These are phyloP conservation scores for Thyridium curvatum DNA, from an alignment of 2,329 filamentous ascomycete species.

Conservation along the genomic window DNA sequence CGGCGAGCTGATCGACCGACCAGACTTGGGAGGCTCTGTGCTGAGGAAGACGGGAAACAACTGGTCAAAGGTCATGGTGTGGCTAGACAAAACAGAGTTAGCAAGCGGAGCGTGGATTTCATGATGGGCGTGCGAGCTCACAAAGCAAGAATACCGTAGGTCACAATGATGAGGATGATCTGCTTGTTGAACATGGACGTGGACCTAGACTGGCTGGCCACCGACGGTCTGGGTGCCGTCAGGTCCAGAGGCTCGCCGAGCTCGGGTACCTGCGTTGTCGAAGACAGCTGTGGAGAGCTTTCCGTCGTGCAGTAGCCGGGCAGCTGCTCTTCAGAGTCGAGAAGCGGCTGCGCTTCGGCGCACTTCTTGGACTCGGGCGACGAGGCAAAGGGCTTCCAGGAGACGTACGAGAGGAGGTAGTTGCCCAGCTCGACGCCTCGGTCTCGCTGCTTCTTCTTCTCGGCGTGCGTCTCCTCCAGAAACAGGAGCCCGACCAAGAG, in stretches of 20 bases:
- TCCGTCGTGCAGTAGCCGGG: conserved; percentile 64
- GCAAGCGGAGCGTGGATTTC: no score
- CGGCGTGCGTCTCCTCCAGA: conserved; percentile 86
- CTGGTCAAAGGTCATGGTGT: conserved; percentile 95
- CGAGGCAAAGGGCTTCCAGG: conserved; percentile 15
- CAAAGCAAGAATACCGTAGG: conserved; percentile 92
- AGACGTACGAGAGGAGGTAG: conserved; percentile 51
- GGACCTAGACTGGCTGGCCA: conserved; percentile 7
- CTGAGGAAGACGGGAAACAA: conserved; percentile 89
- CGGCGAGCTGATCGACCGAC: conserved; percentile 55
- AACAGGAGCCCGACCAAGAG: conserved; percentile 77
- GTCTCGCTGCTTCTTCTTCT: conserved; percentile 72
- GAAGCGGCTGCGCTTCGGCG: conserved; percentile 55
- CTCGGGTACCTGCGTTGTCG: conserved; percentile 9
- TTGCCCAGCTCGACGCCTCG: conserved; percentile 70
- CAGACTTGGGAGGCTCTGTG: conserved; percentile 46
- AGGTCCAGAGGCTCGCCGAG: conserved; percentile 25
- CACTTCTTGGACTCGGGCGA: conserved; percentile 27
- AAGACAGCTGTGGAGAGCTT: conserved; percentile 41
- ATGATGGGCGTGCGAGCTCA: conserved; percentile 41
- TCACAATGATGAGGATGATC: conserved; percentile 80
- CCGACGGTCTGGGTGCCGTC: conserved; percentile 12
- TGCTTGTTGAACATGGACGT: conserved; percentile 71
- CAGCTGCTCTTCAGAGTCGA: conserved; percentile 54
- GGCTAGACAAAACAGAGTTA: conserved; percentile 45